Conservation (phyloP, 352 stramenopile species). For the Globisporangium nodosum region DNA sequence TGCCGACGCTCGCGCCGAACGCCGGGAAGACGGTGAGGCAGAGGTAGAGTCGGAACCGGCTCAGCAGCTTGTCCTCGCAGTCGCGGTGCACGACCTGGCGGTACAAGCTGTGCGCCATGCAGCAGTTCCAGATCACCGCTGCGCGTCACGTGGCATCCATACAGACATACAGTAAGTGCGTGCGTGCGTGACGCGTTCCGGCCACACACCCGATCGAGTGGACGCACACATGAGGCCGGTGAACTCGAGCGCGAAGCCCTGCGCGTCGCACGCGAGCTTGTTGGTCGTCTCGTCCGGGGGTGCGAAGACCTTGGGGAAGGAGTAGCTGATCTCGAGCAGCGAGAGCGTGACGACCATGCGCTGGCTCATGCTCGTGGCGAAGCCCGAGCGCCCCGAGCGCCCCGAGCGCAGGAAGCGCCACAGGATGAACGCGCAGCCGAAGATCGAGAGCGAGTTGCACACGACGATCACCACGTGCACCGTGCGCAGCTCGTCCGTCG, state of each 20-base stretch:
- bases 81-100: conserved; percentile 60
- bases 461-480: conserved; percentile 30
- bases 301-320: conserved; percentile 48
- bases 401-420: conserved; percentile 34
- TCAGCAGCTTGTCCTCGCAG: conserved; percentile 54
- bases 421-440: conserved; percentile 41
- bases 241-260: conserved; percentile 49
- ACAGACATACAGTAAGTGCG: background rate
- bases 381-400: background rate
- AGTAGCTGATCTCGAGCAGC: conserved; percentile 45
- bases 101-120: conserved; percentile 70
- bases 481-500: conserved; percentile 18
- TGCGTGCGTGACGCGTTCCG: background rate
- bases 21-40: conserved; percentile 38
- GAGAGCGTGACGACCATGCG: conserved; percentile 72
- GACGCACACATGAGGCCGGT: conserved; percentile 51
- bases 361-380: conserved; percentile 43
- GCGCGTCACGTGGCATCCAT: background rate
- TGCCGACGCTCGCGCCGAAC: conserved; percentile 24
- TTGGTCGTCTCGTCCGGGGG: conserved; percentile 15
- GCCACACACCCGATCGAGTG: background rate
- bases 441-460: conserved; percentile 37
- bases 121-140: conserved; percentile 66
- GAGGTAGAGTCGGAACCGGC: conserved; percentile 56
- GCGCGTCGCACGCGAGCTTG: conserved; percentile 33